Percentiles rank a stretch among this genome's conserved stretches.
Conservation (phyloP, 2,329 filamentous ascomycete species). For the Fusarium domesticum region DNA sequence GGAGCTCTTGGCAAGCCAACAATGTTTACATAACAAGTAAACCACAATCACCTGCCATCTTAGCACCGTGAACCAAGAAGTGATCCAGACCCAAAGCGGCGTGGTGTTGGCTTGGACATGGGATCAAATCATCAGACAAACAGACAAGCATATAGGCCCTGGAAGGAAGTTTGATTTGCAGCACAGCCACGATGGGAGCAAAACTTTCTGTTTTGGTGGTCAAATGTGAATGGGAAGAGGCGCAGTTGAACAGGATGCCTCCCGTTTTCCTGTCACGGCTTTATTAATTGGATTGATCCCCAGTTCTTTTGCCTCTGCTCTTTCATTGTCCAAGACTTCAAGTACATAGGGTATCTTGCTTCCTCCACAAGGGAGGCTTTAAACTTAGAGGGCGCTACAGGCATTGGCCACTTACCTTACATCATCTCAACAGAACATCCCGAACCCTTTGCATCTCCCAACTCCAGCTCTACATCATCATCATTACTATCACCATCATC, state of each 20-base stretch:
- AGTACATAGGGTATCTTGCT: too few relatives aligned
- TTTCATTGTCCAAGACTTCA: too few relatives aligned
- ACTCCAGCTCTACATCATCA: too few relatives aligned
- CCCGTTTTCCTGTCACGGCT: background rate
- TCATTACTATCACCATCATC: background rate
- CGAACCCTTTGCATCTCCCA: too few relatives aligned
- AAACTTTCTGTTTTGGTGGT: background rate
- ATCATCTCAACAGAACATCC: too few relatives aligned
- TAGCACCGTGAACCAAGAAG: background rate
- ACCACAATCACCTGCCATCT: background rate
- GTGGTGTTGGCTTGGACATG: slow-evolving; percentile 10
- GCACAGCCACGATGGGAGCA: background rate
- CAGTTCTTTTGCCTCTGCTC: background rate
- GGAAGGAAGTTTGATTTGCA: background rate
- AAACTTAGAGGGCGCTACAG: background rate
- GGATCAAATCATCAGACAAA: background rate
- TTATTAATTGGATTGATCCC: background rate
- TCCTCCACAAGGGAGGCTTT: too few relatives aligned
- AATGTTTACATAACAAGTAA: background rate
- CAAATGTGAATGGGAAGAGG: background rate
- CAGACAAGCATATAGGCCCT: background rate
- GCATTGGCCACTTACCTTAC: background rate
- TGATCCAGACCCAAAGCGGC: slow-evolving; percentile 13
- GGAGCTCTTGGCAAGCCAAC: background rate
- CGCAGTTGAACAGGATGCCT: background rate